These are phyloP conservation scores for Saccharum officinarum DNA, from an alignment of 176 grass and related monocot genomes.

Conservation along the genomic window DNA sequence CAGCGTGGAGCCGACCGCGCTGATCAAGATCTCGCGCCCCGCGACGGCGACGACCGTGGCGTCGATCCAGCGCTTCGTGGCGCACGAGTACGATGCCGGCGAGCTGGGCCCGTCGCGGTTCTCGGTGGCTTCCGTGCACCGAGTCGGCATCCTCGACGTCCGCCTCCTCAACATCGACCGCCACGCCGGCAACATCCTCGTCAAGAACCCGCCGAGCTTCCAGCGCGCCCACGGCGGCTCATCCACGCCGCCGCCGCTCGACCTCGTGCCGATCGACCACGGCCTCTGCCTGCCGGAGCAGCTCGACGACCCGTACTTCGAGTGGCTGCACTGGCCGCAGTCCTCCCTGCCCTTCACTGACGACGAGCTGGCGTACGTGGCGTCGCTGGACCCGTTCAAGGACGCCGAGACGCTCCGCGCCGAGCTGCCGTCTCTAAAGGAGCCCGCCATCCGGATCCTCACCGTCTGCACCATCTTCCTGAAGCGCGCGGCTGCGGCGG, in stretches of 20 bases:
- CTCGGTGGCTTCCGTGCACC: slow-evolving; percentile 72
- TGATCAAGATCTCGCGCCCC: slow-evolving; percentile 67
- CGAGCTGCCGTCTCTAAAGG: slow-evolving; percentile 61
- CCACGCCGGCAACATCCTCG: slow-evolving; percentile 95
- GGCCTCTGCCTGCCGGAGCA: slow-evolving; percentile 88
- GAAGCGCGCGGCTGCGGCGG: slow-evolving; percentile 55
- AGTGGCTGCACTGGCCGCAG: slow-evolving; percentile 98
- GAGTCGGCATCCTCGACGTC: slow-evolving; percentile 87
- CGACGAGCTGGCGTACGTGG: slow-evolving; percentile 54
- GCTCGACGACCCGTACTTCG: slow-evolving; percentile 90
- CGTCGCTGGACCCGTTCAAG: slow-evolving; percentile 62
- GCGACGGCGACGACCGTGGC: slow-evolving; percentile 39
- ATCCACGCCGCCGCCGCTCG: slow-evolving; percentile 4
- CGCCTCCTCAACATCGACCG: slow-evolving; percentile 95
- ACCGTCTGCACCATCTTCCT: slow-evolving; percentile 79
- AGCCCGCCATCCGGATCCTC: slow-evolving; percentile 64
- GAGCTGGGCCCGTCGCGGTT: slow-evolving; percentile 88
- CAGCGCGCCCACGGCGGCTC: not conserved
- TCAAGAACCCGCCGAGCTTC: slow-evolving; percentile 45
- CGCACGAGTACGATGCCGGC: slow-evolving; percentile 80
- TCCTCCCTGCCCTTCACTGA: slow-evolving; percentile 54
- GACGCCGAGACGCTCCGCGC: slow-evolving; percentile 73
- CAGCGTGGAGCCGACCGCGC: slow-evolving; percentile 71
- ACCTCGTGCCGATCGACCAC: slow-evolving; percentile 94
- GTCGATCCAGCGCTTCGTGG: slow-evolving; percentile 81